These are phyloP conservation scores for Marasmius oreades DNA, from an alignment of 1,284 basidiomycete genomes.

Conservation along the genomic window DNA sequence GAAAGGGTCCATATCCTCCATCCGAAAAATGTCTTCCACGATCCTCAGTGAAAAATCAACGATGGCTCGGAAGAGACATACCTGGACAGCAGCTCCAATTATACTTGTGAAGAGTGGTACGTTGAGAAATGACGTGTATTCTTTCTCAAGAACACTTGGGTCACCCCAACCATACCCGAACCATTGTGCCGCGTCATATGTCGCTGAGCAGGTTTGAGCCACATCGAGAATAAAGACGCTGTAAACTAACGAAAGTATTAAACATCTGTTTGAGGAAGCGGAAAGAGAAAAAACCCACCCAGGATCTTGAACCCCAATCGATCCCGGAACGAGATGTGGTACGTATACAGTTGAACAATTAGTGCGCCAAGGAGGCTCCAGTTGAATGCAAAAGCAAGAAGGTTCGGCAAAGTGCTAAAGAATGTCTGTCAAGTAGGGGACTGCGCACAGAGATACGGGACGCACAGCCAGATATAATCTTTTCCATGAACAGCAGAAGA, in stretches of 20 bases:
- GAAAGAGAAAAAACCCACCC: conserved; percentile 3
- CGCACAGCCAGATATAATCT: neutral
- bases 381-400: conserved; percentile 18
- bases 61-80: neutral
- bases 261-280: neutral
- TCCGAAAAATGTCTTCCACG: conserved; percentile 16
- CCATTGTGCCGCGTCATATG: conserved; percentile 20
- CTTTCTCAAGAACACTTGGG: conserved; percentile 10
- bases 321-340: conserved; percentile 18
- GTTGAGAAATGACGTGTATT: conserved; percentile 15
- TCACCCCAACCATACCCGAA: conserved; percentile 20
- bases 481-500: neutral
- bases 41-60: neutral
- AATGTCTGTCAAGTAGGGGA: neutral
- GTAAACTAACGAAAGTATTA: conserved; percentile 13
- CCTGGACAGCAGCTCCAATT: conserved; percentile 19
- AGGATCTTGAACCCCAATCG: conserved; percentile 10
- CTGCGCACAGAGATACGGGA: neutral
- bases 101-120: conserved; percentile 17
- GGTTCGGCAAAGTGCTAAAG: conserved; percentile 15
- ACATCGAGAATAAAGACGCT: conserved; percentile 18
- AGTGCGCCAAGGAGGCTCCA: conserved; percentile 18
- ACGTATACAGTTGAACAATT: conserved; percentile 18
- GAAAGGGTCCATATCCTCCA: conserved; percentile 19
- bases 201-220: conserved; percentile 19